Evolutionary conservation across 352 stramenopile genomes (phyloP).

Genomic region (Globisporangium cylindrosporum): DNA sequence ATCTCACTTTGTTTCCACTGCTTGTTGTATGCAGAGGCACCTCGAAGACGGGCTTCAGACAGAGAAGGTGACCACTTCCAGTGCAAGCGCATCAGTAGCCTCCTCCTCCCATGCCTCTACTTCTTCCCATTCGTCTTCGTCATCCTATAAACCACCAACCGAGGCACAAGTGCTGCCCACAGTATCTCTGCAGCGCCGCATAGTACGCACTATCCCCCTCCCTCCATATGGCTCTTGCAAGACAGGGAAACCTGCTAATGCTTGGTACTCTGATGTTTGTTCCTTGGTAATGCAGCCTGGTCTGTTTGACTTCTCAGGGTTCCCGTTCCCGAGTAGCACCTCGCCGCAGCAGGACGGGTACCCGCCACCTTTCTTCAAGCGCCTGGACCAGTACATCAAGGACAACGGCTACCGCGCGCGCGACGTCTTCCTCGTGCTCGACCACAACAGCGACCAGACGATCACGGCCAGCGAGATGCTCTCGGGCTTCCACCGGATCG

Average conservation of each 20-base stretch:
- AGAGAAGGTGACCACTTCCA: not conserved
- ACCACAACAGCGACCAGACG: slow-evolving; percentile 35
- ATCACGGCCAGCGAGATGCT: slow-evolving; percentile 48
- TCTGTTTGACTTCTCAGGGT: slow-evolving; percentile 8
- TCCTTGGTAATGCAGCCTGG: slow-evolving; percentile 11
- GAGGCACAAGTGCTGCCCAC: slow-evolving; percentile 18
- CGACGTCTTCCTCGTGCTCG: slow-evolving; percentile 47
- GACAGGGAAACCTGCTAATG: not conserved
- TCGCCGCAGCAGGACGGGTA: slow-evolving; percentile 32
- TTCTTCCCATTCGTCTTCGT: not conserved
- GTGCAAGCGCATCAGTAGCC: not conserved
- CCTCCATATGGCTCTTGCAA: not conserved
- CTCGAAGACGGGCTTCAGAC: not conserved
- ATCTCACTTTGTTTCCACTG: not conserved
- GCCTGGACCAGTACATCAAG: slow-evolving; percentile 50
- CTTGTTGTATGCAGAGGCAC: not conserved
- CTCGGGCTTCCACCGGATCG: slow-evolving; percentile 41
- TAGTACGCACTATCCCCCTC: not conserved
- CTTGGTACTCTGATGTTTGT: not conserved
- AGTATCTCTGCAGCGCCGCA: slow-evolving; percentile 11
- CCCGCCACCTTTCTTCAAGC: slow-evolving; percentile 47
- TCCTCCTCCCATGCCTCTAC: not conserved
- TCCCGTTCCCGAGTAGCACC: slow-evolving; percentile 5
- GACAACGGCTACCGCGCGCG: slow-evolving; percentile 41
- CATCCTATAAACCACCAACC: slow-evolving; percentile 17